Percentiles rank a stretch among this genome's conserved stretches.
These are phyloP conservation scores for Entophlyctis helioformis DNA, from an alignment of 192 early-diverging fungal species.

Conservation along the genomic window DNA sequence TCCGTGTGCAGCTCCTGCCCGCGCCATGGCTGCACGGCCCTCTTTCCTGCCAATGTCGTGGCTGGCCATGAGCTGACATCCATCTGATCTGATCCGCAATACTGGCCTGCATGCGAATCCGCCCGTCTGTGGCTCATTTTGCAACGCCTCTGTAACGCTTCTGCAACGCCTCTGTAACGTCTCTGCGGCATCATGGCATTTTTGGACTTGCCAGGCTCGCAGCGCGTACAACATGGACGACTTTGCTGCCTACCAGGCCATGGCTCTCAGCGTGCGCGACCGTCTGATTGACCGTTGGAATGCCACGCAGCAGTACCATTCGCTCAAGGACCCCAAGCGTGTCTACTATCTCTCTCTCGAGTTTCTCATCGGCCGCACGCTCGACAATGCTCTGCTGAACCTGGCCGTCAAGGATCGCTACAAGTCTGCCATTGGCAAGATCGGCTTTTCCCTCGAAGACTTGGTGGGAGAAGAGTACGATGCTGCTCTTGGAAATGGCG, in stretches of 20 bases:
- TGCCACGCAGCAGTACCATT: constrained; percentile 77
- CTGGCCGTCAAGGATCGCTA: constrained; percentile 73
- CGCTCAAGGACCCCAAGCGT: constrained; percentile 74
- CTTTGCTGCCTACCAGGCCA: constrained; percentile 83
- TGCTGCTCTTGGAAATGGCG: constrained; percentile 95
- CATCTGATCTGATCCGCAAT: no score
- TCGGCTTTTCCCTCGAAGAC: constrained; percentile 92
- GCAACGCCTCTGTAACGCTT: no score
- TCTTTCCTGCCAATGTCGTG: no score
- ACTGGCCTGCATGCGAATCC: no score
- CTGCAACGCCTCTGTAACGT: no score
- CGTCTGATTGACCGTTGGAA: constrained; percentile 91
- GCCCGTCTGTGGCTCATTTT: no score
- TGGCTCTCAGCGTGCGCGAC: constrained; percentile 85
- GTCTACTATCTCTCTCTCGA: constrained; percentile 97
- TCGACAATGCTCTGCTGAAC: constrained; percentile 93
- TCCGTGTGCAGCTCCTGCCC: no score
- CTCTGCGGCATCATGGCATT: neutral
- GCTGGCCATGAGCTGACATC: no score
- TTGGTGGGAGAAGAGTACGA: constrained; percentile 87
- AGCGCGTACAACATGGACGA: constrained; percentile 85
- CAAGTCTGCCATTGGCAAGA: constrained; percentile 48
- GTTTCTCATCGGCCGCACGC: constrained; percentile 91
- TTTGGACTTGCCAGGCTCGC: constrained; percentile 39
- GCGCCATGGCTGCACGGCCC: no score